Evolutionary conservation across 176 grass and related monocot species (phyloP).

Genomic region (Phoenix roebelenii): DNA sequence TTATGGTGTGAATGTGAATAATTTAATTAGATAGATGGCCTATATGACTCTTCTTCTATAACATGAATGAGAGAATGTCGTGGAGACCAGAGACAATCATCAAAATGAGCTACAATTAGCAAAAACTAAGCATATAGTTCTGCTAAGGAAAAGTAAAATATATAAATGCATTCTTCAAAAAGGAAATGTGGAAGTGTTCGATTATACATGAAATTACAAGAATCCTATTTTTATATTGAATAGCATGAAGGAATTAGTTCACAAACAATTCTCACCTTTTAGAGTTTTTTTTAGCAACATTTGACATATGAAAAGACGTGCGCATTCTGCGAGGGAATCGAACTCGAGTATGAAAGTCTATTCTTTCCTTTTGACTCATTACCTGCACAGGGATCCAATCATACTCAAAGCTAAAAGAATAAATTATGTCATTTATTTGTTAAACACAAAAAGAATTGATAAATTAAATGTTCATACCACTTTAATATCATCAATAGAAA

Average conservation of each 20-base stretch:
- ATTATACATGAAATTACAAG: too few relatives aligned
- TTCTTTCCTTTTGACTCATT: constrained; percentile 7
- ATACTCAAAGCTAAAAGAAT: background rate
- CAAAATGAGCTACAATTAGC: too few relatives aligned
- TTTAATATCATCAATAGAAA: too few relatives aligned
- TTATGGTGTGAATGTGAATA: too few relatives aligned
- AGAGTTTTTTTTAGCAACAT: background rate
- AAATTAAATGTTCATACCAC: too few relatives aligned
- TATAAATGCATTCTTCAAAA: too few relatives aligned
- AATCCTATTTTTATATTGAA: too few relatives aligned
- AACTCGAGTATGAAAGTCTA: background rate
- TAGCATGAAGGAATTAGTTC: background rate
- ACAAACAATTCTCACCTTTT: background rate
- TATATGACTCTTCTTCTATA: too few relatives aligned
- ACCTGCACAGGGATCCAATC: background rate
- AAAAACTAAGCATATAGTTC: background rate
- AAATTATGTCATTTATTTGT: background rate
- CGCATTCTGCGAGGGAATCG: background rate
- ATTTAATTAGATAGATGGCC: too few relatives aligned
- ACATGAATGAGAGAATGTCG: too few relatives aligned
- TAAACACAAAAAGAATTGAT: background rate
- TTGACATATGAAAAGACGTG: background rate
- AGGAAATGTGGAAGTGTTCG: too few relatives aligned
- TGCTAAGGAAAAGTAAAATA: background rate
- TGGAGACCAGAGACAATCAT: too few relatives aligned